These are phyloP conservation scores for Senna siamea DNA, from an alignment of 306 rosid species.

Conservation along the genomic window DNA sequence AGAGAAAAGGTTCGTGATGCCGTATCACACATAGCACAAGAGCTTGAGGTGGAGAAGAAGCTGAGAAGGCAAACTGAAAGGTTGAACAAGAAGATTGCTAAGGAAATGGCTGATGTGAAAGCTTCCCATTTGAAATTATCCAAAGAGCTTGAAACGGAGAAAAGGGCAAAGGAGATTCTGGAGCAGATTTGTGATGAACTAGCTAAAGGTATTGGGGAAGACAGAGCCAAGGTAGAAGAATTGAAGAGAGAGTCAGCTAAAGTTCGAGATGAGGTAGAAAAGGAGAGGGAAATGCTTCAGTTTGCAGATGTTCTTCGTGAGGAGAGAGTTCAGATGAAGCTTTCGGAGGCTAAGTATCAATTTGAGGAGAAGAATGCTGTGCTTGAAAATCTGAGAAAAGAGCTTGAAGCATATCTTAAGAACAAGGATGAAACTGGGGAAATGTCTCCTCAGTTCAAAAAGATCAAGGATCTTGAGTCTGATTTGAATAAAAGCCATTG, in stretches of 20 bases:
- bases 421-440: slow-evolving; percentile 43
- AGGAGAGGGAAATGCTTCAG: slow-evolving; percentile 79
- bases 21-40: slow-evolving; percentile 44
- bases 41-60: slow-evolving; percentile 63
- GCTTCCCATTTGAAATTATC: slow-evolving; percentile 40
- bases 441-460: slow-evolving; percentile 43
- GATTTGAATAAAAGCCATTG: slow-evolving; percentile 57
- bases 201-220: slow-evolving; percentile 63
- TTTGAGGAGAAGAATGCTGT: slow-evolving; percentile 74
- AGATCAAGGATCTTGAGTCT: slow-evolving; percentile 60
- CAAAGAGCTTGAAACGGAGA: slow-evolving; percentile 60
- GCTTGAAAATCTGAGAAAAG: slow-evolving; percentile 52
- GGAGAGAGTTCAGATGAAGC: slow-evolving; percentile 84
- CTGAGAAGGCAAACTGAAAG: slow-evolving; percentile 64
- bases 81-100: slow-evolving; percentile 63
- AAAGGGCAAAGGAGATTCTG: slow-evolving; percentile 58
- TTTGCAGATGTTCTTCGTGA: slow-evolving; percentile 65
- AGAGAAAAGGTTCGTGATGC: slow-evolving; percentile 50
- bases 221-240: slow-evolving; percentile 65
- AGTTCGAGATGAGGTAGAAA: slow-evolving; percentile 61
- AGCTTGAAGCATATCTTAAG: slow-evolving; percentile 52
- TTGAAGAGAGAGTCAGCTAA: slow-evolving; percentile 55
- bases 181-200: slow-evolving; percentile 68
- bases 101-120: slow-evolving; percentile 56
- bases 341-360: slow-evolving; percentile 64